Conservation (phyloP, 1,284 basidiomycete genomes). For the Papiliotrema terrestris region DNA sequence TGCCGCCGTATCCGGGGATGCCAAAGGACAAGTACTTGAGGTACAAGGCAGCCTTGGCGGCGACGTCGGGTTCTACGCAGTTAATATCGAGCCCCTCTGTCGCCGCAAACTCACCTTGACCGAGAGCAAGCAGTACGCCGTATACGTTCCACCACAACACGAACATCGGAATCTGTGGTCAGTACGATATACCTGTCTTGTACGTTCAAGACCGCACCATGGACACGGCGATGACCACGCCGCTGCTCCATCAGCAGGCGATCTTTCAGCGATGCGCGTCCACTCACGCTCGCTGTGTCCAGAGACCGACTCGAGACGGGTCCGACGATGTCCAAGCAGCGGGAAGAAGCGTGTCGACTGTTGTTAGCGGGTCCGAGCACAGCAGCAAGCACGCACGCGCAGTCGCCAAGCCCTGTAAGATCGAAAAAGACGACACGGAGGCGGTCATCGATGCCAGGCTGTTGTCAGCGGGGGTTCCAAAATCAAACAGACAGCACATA, state of each 20-base stretch:
- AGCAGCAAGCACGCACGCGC: conserved; percentile 51
- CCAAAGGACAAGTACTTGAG: conserved; percentile 74
- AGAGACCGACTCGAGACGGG: conserved; percentile 79
- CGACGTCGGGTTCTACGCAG: conserved; percentile 65
- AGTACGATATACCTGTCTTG: too few species aligned
- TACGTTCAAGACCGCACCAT: too few species aligned
- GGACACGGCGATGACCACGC: conserved; percentile 60
- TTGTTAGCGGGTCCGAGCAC: conserved; percentile 1
- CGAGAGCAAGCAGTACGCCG: conserved; percentile 67
- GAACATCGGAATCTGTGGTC: conserved; percentile 39
- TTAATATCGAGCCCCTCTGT: conserved; percentile 3
- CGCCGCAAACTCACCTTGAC: conserved; percentile 56
- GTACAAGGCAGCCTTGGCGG: conserved; percentile 70
- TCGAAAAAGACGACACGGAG: conserved; percentile 64
- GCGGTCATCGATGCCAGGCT: conserved; percentile 79
- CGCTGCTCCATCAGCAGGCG: conserved; percentile 48
- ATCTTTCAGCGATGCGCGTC: not conserved
- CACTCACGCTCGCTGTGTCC: conserved; percentile 75
- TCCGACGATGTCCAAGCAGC: conserved; percentile 83
- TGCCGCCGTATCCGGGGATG: conserved; percentile 70
- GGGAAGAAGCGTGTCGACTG: conserved; percentile 80
- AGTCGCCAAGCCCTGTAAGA: conserved; percentile 79
- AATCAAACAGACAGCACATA: conserved; percentile 7
- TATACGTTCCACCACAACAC: conserved; percentile 75
- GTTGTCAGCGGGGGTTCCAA: not conserved